These are phyloP conservation scores for Curvularia sp. DNA, from an alignment of 2,329 filamentous ascomycete genomes.

Conservation along the genomic window DNA sequence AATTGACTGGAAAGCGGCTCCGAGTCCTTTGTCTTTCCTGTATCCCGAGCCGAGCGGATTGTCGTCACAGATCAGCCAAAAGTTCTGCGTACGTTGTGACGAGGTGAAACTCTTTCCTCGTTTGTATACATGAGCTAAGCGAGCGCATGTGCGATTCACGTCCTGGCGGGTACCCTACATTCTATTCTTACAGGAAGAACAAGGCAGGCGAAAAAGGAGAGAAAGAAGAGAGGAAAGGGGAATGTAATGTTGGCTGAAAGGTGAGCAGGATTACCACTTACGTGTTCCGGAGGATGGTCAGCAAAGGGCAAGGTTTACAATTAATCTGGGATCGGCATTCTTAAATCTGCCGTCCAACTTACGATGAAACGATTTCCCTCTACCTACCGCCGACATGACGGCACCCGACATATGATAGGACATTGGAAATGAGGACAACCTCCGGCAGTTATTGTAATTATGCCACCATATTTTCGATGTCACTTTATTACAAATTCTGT, in stretches of 20 bases:
- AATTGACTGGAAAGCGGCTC: not conserved
- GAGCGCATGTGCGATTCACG: not conserved
- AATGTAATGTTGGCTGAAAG: constrained; percentile 1
- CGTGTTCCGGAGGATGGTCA: not conserved
- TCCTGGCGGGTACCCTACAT: not conserved
- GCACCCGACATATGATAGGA: constrained; percentile 9
- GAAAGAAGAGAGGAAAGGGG: not conserved
- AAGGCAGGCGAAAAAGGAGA: not conserved
- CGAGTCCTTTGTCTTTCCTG: not conserved
- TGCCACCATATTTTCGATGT: constrained; percentile 4
- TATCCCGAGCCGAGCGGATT: not conserved
- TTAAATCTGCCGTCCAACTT: constrained; percentile 14
- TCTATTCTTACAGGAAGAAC: not conserved
- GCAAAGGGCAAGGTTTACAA: not conserved
- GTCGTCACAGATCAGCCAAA: not conserved
- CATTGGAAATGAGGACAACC: not conserved
- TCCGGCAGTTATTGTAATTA: constrained; percentile 4
- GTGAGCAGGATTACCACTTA: not conserved
- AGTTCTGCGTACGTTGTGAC: not conserved
- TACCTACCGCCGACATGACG: constrained; percentile 2
- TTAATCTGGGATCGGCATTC: not conserved
- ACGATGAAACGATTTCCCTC: constrained; percentile 24
- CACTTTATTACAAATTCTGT: not conserved
- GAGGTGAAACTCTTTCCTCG: not conserved
- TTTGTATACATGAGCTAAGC: not conserved